phyloP scores from a whole-genome alignment of 805 yeast species.

The Wickerhamiella sergipiensis region DNA sequence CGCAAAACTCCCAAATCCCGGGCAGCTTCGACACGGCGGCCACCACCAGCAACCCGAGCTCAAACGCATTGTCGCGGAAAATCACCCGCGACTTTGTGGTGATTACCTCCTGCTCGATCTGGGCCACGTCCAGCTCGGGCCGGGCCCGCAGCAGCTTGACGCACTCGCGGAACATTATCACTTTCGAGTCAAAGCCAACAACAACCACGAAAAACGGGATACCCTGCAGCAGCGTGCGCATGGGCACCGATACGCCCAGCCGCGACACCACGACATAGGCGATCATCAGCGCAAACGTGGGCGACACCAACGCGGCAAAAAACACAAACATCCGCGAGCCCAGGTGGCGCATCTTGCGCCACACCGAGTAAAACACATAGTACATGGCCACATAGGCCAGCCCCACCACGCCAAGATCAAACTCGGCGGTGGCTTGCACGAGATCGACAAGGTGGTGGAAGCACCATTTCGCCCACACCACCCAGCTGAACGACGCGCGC shows the following conservation, averaged over 20 bases:
- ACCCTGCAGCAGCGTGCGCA: conserved; percentile 73
- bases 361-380: conserved; percentile 64
- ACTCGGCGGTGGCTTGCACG: conserved; percentile 58
- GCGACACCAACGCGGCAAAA: conserved; percentile 60
- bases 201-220: conserved; percentile 85
- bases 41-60: conserved; percentile 50
- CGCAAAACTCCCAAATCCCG: conserved; percentile 69
- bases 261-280: conserved; percentile 53
- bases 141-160: conserved; percentile 21
- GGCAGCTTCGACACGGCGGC: conserved; percentile 46
- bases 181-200: conserved; percentile 81
- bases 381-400: conserved; percentile 80
- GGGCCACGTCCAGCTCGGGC: conserved; percentile 26
- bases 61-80: conserved; percentile 63
- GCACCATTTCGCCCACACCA: conserved; percentile 25
- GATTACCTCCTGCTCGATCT: conserved; percentile 32
- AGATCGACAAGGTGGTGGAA: conserved; percentile 22
- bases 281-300: conserved; percentile 69
- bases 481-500: conserved; percentile 29
- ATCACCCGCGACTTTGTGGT: conserved; percentile 27
- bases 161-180: conserved; percentile 42
- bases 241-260: conserved; percentile 48
- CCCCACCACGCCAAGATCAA: conserved; percentile 67
- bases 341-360: conserved; percentile 55
- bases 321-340: conserved; percentile 87